Base-by-base conservation (phyloP, 2,329 filamentous ascomycete species). In the Didymella keratinophila region DNA sequence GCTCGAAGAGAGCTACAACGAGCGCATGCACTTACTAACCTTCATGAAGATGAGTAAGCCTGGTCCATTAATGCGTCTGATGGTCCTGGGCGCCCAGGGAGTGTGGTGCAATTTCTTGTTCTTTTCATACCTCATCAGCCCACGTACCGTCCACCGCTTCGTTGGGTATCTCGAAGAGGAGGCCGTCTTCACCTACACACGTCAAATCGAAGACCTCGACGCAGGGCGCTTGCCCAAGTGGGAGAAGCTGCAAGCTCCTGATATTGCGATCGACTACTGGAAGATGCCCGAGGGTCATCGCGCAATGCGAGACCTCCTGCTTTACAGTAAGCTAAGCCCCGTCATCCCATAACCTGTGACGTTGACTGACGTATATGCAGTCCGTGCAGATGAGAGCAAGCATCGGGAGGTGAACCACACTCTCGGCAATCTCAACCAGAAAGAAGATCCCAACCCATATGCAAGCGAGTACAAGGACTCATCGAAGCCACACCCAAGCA, bases 91-190 rank as follows among this genome's bases (percentile, higher is more conserved):
- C 25, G 93, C 94, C 0, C 94, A 98, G 77, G 95, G 94, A 37
- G 91, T 98, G 68, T 98, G 96, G 83, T 97, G 96, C 85, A 99
- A 99, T 79, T 86, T 87, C 64, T 86, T 98, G 75, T 98, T 99
- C 83, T 60, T 97, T 62, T 85, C 89, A 45, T 98, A 98, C 79
- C 87, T 99, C 32, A 72, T 97, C 60, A 92, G 89, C 1, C 94
- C 95, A 7, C 87, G 89, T 61, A 94, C 92, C 63, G 94, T 91
- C 71, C 95, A 99, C 78, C 89, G 95, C 43, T 98, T 99, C 77
- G 93, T 98, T 52, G 95, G 93, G 1, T 98, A 98, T 70, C 87
- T 99, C 12, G 95, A 99, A 78, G 95, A 99, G 76, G 95, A 99
- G 78, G 95, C 95, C 9, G 94, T 98, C 1, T 86, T 96, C 72